These are phyloP conservation scores for Mixia osmundae DNA, from an alignment of 1,284 basidiomycete species.

Conservation along the genomic window DNA sequence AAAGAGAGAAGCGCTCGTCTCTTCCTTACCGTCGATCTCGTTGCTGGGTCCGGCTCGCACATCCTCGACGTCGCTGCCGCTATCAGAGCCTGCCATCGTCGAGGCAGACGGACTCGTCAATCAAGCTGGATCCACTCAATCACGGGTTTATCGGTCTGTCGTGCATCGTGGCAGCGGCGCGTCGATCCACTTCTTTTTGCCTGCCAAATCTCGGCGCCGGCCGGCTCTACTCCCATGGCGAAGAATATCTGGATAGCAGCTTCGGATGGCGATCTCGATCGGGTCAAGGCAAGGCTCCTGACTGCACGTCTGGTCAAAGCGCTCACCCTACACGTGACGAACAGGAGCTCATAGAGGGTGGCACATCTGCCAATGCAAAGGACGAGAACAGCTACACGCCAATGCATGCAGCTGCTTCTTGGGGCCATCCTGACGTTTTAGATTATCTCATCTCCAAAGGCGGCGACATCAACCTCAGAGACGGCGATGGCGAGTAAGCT, in stretches of 20 bases:
- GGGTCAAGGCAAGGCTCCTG: slow-evolving; percentile 23
- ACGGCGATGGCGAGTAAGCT: slow-evolving; percentile 47
- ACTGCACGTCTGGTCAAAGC: slow-evolving; percentile 21
- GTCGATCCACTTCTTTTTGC: too few relatives aligned
- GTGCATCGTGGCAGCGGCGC: too few relatives aligned
- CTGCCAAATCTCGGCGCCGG: too few relatives aligned
- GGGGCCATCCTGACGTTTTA: slow-evolving; percentile 50
- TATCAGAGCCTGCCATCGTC: too few relatives aligned
- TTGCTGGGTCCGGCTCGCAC: too few relatives aligned
- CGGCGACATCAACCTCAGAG: slow-evolving; percentile 63
- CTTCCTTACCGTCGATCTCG: too few relatives aligned
- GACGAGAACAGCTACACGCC: slow-evolving; percentile 67
- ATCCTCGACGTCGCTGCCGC: too few relatives aligned
- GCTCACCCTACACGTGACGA: not conserved
- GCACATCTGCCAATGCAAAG: slow-evolving; percentile 44
- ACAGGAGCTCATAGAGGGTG: slow-evolving; percentile 19
- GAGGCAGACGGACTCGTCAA: too few relatives aligned
- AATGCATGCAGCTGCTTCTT: slow-evolving; percentile 89
- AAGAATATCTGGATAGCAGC: slow-evolving; percentile 89
- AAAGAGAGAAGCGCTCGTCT: too few relatives aligned
- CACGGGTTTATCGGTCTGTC: too few relatives aligned
- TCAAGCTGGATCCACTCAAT: too few relatives aligned
- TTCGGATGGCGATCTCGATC: slow-evolving; percentile 46
- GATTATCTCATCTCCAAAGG: slow-evolving; percentile 54
- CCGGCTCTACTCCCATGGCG: too few relatives aligned